Base-by-base conservation (phyloP, 768 basidiomycete species). In the Boletus rubroflammeus region DNA sequence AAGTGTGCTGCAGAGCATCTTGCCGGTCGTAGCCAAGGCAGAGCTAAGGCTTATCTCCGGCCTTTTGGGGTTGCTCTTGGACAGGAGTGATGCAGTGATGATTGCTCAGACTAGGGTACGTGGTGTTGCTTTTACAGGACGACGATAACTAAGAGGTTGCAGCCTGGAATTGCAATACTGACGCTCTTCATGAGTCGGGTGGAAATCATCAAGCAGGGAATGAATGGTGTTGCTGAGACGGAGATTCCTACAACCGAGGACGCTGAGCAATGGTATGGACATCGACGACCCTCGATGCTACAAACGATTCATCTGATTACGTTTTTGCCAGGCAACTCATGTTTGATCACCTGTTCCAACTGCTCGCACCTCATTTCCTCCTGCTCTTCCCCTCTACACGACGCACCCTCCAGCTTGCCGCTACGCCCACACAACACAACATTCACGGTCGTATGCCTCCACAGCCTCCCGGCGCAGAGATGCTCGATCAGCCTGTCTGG, bases 91-190 rank as follows among this genome's bases (percentile, higher is more conserved):
- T 63, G 79, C 93, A 34, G 76, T 82, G 6, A 73, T 74, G 46
- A 78, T 96, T 51, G 84, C 91, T 13, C 81, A 84, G 55, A 93
- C 94, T 11, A 86, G 84, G 74, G 95, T 97, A 58, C 38, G 88
- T 71, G 13, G 32, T 25, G 25, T 48, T 46, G 0, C 21, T 40
- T 47, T 42, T 52, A 26, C 39, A 3, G 7, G 29, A n/a, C 5
- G 6, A 25, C 44, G 31, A 15, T 29, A 3, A 57, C 53, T 54
- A n/a, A 61, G 15, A 26, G 14, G 29, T 38, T 39, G 34, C 47
- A 98, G 94, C 93, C 97, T 51, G 97, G 95, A 34, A 76, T 98
- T 26, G 91, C 93, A 3, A 78, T 98, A 47, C 76, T 98, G 57
- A 98, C 94, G 0, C 77, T 95, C 42, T 87, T 98, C 70, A 76